These are phyloP conservation scores for Cercospora nicotianae DNA, from an alignment of 2,329 filamentous ascomycete genomes.

Conservation along the genomic window DNA sequence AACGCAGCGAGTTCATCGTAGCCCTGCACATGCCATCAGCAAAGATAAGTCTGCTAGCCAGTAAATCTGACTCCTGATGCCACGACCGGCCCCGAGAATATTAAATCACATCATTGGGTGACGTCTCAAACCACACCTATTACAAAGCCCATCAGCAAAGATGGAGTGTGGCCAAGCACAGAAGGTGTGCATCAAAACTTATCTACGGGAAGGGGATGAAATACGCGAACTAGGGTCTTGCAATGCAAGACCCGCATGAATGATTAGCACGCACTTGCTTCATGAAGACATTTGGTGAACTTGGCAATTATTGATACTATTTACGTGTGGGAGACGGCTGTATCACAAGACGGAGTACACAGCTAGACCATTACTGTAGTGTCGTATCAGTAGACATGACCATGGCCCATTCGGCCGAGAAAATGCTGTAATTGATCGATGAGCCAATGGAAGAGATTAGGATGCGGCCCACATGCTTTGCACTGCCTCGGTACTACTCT, in stretches of 20 bases:
- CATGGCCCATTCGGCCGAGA: background rate
- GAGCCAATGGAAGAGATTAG: background rate
- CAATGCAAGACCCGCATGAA: too few relatives aligned
- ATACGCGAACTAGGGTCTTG: background rate
- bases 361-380: background rate
- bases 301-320: too few relatives aligned
- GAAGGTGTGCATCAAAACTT: background rate
- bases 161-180: background rate
- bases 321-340: background rate
- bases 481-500: background rate
- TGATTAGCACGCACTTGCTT: too few relatives aligned
- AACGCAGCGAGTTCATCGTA: background rate
- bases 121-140: background rate
- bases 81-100: background rate
- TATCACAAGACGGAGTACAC: background rate
- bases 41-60: background rate
- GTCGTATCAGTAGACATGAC: background rate
- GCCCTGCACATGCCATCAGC: background rate
- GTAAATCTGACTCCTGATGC: background rate
- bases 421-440: background rate
- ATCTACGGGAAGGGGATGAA: background rate
- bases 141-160: too few relatives aligned
- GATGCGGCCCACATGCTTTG: too few relatives aligned
- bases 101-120: background rate
- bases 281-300: too few relatives aligned